Evolutionary conservation across 148 eudicot genomes (phyloP), one percentile per base, ranked within the genome.

Genomic region (Spergularia marina): DNA sequence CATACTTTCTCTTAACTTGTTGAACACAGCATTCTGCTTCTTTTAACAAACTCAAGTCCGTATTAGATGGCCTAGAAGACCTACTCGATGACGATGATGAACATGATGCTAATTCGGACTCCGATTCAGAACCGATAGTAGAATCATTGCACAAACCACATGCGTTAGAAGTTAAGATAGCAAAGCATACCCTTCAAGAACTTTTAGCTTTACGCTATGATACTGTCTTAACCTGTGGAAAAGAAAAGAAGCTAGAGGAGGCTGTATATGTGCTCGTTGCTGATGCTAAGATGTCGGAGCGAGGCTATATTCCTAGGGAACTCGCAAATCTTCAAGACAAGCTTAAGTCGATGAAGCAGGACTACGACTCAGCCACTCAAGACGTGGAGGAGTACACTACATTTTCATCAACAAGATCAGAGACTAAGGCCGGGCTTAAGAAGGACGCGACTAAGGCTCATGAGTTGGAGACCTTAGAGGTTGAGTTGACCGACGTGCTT

Each of bases 181-280:
- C 87, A 3, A 82, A 85, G 71, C 82, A 85, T 63, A 80, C 81
- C 69, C 77, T 85, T 5, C 68, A 71, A 41, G 87, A 85, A 40
- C 41, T 80, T 8, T 62, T 18, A 4, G 41, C 74, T 47, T 40
- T 82, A 17, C 77, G 82, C 41, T 80, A 79, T 58, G 58, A 63
- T 1, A 57, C 76, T 0, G 13, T 82, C 64, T 63, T 74, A 30
- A 65, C 81, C 2, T 70, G 79, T 0, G 82, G 75, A 6, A 65
- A 79, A 36, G 82, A 77, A 36, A 74, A 74, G 36, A 79, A 81
- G 72, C 17, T 82, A 11, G 75, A 79, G 20, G 78, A 85, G 53
- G 81, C 85, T 12, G 53, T 82, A 13, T 13, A 23, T 10, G 49
- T 77, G 6, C 83, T 85, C 20, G 23, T 77, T 41, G 59, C 82